Evolutionary conservation across 2,329 filamentous ascomycete species (phyloP).

Genomic region (Phaeophleospora eucalypticola): DNA sequence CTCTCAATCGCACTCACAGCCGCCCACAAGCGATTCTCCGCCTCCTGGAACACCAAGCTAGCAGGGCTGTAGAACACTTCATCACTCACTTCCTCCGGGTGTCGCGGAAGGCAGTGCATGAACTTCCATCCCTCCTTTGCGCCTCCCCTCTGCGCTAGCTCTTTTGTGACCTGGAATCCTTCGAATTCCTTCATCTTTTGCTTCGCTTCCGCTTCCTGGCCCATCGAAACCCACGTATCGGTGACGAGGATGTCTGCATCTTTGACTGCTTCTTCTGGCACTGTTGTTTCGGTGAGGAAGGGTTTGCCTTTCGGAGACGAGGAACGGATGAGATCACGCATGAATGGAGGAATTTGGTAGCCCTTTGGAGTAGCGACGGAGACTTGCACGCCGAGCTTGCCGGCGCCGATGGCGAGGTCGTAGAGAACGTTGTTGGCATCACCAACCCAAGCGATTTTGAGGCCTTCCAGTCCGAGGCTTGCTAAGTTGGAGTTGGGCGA

Average conservation of each 20-base stretch:
- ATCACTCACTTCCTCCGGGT: constrained; percentile 87
- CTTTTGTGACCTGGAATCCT: constrained; percentile 86
- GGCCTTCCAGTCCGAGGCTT: constrained; percentile 67
- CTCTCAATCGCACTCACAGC: constrained; percentile 76
- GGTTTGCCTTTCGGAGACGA: constrained; percentile 38
- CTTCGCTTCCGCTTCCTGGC: constrained; percentile 80
- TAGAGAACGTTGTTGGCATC: constrained; percentile 97
- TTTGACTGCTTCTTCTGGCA: constrained; percentile 81
- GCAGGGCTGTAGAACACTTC: constrained; percentile 81
- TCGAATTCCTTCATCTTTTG: constrained; percentile 76
- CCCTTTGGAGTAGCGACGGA: constrained; percentile 80
- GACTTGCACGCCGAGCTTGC: constrained; percentile 83
- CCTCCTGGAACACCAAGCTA: constrained; percentile 88
- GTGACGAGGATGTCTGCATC: constrained; percentile 87
- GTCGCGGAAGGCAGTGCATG: constrained; percentile 94
- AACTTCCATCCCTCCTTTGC: constrained; percentile 92
- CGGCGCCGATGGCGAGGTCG: constrained; percentile 80
- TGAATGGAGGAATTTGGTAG: constrained; percentile 73
- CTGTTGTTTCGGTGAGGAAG: constrained; percentile 64
- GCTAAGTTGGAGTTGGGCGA: constrained; percentile 16
- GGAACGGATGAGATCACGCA: constrained; percentile 67
- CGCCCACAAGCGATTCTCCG: constrained; percentile 90
- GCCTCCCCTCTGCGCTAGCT: constrained; percentile 76
- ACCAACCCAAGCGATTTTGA: constrained; percentile 94
- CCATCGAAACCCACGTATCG: constrained; percentile 98